phyloP scores from a whole-genome alignment of 768 basidiomycete species.

The Mycena indigotica region DNA sequence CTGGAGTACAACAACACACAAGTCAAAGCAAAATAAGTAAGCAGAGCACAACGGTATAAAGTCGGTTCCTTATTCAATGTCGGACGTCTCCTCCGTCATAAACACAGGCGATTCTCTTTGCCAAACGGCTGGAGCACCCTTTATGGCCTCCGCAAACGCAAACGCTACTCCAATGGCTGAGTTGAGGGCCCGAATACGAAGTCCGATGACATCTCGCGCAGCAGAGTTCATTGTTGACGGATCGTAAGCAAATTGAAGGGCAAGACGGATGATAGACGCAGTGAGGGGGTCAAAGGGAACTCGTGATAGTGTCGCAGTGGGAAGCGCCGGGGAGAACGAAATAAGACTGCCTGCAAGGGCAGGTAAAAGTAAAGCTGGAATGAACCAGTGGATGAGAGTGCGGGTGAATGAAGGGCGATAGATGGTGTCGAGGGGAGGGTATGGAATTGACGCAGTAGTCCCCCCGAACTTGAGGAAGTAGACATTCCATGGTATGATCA shows the following conservation, averaged over 20 bases:
- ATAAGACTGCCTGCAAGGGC: slow-evolving; percentile 57
- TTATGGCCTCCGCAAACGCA: slow-evolving; percentile 68
- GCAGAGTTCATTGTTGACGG: slow-evolving; percentile 36
- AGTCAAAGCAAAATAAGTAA: slow-evolving; percentile 29
- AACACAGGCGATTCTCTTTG: slow-evolving; percentile 17
- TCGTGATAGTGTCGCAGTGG: slow-evolving; percentile 16
- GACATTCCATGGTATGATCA: slow-evolving; percentile 55
- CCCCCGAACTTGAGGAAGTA: slow-evolving; percentile 41
- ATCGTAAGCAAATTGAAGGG: slow-evolving; percentile 61
- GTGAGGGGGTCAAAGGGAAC: slow-evolving; percentile 62
- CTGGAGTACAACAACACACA: background rate
- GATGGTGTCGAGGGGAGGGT: slow-evolving; percentile 51
- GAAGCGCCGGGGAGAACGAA: slow-evolving; percentile 55
- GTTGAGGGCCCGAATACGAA: slow-evolving; percentile 55
- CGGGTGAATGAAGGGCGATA: slow-evolving; percentile 51
- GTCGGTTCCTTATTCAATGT: slow-evolving; percentile 6
- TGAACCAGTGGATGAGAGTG: slow-evolving; percentile 60
- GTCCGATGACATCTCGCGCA: slow-evolving; percentile 57
- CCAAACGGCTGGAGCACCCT: slow-evolving; percentile 44
- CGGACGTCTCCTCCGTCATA: slow-evolving; percentile 19
- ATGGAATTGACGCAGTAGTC: slow-evolving; percentile 39
- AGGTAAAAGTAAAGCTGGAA: slow-evolving; percentile 65
- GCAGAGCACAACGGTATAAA: slow-evolving; percentile 2
- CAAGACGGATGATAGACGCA: slow-evolving; percentile 64
- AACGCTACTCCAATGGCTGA: slow-evolving; percentile 62